phyloP scores from a whole-genome alignment of 2,329 filamentous ascomycete species.

The Coniochaeta pulveracea region DNA sequence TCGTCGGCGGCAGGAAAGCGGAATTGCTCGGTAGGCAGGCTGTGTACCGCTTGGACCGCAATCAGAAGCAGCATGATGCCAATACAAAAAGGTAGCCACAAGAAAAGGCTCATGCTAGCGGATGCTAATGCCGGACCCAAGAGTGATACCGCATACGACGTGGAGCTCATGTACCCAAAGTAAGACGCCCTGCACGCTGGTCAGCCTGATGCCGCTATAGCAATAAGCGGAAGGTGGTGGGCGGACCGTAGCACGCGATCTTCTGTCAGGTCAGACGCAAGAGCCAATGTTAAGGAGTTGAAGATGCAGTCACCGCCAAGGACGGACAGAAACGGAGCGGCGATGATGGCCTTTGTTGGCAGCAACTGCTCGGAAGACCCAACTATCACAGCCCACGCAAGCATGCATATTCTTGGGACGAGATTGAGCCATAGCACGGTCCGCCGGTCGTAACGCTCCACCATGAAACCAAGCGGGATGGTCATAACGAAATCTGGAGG shows the following conservation, averaged over 20 bases:
- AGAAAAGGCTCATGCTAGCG: conserved; percentile 27
- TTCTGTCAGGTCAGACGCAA: conserved; percentile 30
- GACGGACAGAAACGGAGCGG: conserved; percentile 28
- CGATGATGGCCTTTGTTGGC: conserved; percentile 26
- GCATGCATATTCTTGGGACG: conserved; percentile 26
- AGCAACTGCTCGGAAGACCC: conserved; percentile 24
- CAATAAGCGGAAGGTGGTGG: background rate
- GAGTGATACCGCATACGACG: conserved; percentile 33
- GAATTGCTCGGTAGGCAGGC: conserved; percentile 14
- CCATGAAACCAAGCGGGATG: conserved; percentile 33
- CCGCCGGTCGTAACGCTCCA: conserved; percentile 28
- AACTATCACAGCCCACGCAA: conserved; percentile 26
- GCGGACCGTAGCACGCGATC: conserved; percentile 25
- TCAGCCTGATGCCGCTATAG: background rate
- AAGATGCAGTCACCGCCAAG: conserved; percentile 39
- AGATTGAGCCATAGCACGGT: conserved; percentile 31
- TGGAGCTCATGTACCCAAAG: conserved; percentile 37
- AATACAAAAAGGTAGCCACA: conserved; percentile 32
- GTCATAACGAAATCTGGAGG: conserved; percentile 34
- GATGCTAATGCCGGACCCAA: conserved; percentile 34
- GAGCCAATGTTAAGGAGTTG: conserved; percentile 34
- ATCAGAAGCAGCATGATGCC: conserved; percentile 24
- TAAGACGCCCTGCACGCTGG: conserved; percentile 27
- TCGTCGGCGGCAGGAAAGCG: conserved; percentile 11
- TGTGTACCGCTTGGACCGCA: conserved; percentile 19